Evolutionary conservation across 1,284 basidiomycete species (phyloP).

Genomic region (Apiotrichum montevideense): DNA sequence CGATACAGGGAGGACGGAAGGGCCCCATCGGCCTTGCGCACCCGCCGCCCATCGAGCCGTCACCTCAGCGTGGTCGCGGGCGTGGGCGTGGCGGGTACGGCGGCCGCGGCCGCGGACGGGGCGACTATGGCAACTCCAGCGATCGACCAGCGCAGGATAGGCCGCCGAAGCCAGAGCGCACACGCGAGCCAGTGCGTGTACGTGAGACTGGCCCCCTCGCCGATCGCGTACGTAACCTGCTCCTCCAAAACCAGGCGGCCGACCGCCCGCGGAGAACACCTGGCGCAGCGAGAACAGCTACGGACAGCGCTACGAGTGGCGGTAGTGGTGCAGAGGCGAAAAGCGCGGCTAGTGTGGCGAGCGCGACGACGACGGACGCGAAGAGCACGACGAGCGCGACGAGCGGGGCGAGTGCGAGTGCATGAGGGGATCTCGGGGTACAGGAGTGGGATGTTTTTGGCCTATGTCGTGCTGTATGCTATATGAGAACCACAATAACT

Average conservation of each 20-base stretch:
- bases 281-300: not conserved
- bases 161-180: slow-evolving; percentile 14
- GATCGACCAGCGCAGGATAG: not conserved
- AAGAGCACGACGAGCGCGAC: not conserved
- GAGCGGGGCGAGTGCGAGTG: not conserved
- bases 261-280: slow-evolving; percentile 1
- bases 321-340: too few species aligned
- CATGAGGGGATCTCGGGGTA: not conserved
- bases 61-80: not conserved
- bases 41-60: slow-evolving; percentile 26
- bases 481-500: too few species aligned
- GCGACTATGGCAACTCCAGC: not conserved
- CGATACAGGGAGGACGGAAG: slow-evolving; percentile 33
- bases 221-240: slow-evolving; percentile 26
- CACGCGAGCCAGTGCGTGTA: slow-evolving; percentile 30
- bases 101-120: not conserved
- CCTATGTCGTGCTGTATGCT: too few species aligned
- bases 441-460: too few species aligned
- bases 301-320: not conserved
- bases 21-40: slow-evolving; percentile 34
- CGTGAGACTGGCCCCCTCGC: slow-evolving; percentile 27
- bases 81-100: slow-evolving; percentile 2
- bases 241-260: slow-evolving; percentile 24
- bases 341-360: not conserved
- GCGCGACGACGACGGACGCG: not conserved